Percentiles rank a stretch among this genome's conserved stretches.
Conservation (phyloP, 1,284 basidiomycete species). For the Caloboletus inedulis region DNA sequence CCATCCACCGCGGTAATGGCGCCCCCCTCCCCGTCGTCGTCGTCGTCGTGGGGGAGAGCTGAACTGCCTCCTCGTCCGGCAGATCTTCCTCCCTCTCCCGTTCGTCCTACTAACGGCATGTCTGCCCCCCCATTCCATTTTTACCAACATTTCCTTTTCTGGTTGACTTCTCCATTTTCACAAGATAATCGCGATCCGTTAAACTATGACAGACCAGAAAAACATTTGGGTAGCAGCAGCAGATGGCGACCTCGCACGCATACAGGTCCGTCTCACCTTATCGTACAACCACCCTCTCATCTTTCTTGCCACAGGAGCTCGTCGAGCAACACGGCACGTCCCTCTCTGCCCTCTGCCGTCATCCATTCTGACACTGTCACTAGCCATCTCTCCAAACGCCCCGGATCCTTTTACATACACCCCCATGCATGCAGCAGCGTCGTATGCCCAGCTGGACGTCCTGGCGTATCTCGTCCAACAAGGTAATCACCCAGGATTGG, state of each 20-base stretch:
- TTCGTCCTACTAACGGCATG: conserved; percentile 25
- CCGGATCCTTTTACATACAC: conserved; percentile 83
- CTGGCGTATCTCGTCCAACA: conserved; percentile 75
- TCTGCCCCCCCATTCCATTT: background rate
- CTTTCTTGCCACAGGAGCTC: conserved; percentile 43
- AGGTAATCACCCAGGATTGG: conserved; percentile 41
- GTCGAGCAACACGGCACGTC: conserved; percentile 55
- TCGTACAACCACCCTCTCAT: background rate
- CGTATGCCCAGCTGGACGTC: conserved; percentile 78
- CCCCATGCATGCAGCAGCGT: conserved; percentile 94
- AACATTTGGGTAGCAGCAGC: conserved; percentile 93
- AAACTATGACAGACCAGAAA: conserved; percentile 38
- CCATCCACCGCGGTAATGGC: conserved; percentile 9
- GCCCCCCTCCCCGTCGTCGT: too few species aligned
- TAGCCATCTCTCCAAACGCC: conserved; percentile 72
- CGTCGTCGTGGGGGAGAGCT: background rate
- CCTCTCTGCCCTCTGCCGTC: conserved; percentile 7
- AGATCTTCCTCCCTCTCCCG: conserved; percentile 10
- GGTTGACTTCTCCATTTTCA: conserved; percentile 13
- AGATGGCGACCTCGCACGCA: conserved; percentile 68
- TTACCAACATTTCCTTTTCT: conserved; percentile 27
- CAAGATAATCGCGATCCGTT: conserved; percentile 23
- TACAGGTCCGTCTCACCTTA: conserved; percentile 41
- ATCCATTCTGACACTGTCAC: conserved; percentile 27
- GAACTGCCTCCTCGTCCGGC: conserved; percentile 3